phyloP scores from a whole-genome alignment of 106 monocot species.

The Apostasia ramifera region DNA sequence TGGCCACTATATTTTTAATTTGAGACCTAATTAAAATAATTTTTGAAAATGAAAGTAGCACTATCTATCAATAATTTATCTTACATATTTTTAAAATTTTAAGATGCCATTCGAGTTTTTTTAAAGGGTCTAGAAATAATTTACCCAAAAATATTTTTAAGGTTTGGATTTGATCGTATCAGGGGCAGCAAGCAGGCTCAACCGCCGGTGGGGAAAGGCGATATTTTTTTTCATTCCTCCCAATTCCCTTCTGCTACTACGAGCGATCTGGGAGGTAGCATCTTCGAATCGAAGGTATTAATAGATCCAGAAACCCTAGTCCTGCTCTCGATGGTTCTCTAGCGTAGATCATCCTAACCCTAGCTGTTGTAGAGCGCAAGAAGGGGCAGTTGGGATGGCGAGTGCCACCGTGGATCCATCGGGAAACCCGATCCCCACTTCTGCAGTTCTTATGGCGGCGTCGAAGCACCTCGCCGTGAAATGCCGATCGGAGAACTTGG shows the following conservation, averaged over 20 bases:
- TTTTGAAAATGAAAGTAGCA: no score
- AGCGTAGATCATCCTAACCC: not conserved
- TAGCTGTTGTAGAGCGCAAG: not conserved
- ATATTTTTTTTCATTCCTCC: no score
- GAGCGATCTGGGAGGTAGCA: not conserved
- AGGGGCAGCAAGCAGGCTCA: no score
- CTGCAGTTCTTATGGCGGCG: constrained; percentile 86
- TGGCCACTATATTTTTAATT: no score
- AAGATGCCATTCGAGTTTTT: no score
- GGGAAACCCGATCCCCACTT: constrained; percentile 91
- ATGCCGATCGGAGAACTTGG: constrained; percentile 78
- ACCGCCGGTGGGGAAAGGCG: no score
- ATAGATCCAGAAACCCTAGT: not conserved
- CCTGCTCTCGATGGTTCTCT: not conserved
- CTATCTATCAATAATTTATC: no score
- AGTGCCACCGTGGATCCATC: constrained; percentile 35
- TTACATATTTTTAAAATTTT: no score
- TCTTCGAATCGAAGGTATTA: not conserved
- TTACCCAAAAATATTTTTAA: no score
- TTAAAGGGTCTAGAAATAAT: no score
- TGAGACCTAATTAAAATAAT: no score
- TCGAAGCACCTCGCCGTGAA: constrained; percentile 75
- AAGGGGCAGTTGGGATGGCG: constrained; percentile 20
- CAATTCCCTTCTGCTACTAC: not conserved
- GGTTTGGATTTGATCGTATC: no score